A percentile compares a stretch with the other conserved stretches of the same genome.
phyloP scores from a whole-genome alignment of 331 rosid species.

The Pyracantha coccinea region DNA sequence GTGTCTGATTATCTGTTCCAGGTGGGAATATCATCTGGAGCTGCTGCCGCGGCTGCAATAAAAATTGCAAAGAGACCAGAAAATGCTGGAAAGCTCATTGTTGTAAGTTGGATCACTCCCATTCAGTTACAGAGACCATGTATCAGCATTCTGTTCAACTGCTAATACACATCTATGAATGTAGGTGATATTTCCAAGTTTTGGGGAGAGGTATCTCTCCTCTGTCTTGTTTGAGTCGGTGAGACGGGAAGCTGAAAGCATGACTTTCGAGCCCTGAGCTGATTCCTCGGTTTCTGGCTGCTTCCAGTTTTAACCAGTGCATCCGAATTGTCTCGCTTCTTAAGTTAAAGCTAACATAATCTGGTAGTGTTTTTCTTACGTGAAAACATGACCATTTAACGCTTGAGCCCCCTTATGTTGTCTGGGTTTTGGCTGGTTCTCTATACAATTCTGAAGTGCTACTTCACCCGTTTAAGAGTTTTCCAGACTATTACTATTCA shows the following conservation, averaged over 20 bases:
- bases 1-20: not conserved
- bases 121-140: not conserved
- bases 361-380: too few species aligned
- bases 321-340: not conserved
- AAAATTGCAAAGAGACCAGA: constrained; percentile 60
- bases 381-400: too few species aligned
- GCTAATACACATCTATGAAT: not conserved
- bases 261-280: constrained; percentile 57
- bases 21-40: constrained; percentile 69
- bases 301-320: not conserved
- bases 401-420: too few species aligned
- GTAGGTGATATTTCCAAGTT: constrained; percentile 75
- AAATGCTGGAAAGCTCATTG: constrained; percentile 70
- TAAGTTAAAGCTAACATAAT: too few species aligned
- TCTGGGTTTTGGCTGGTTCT: too few species aligned
- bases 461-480: too few species aligned
- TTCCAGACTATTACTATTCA: too few species aligned
- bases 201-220: constrained; percentile 82
- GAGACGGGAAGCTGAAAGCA: constrained; percentile 57
- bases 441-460: too few species aligned
- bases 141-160: not conserved
- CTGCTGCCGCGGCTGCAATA: constrained; percentile 58
- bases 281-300: not conserved
- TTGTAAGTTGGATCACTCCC: constrained; percentile 43
- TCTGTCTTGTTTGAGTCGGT: constrained; percentile 69